Base-by-base conservation (phyloP, 306 rosid genomes). In the Dalbergia oliveri region DNA sequence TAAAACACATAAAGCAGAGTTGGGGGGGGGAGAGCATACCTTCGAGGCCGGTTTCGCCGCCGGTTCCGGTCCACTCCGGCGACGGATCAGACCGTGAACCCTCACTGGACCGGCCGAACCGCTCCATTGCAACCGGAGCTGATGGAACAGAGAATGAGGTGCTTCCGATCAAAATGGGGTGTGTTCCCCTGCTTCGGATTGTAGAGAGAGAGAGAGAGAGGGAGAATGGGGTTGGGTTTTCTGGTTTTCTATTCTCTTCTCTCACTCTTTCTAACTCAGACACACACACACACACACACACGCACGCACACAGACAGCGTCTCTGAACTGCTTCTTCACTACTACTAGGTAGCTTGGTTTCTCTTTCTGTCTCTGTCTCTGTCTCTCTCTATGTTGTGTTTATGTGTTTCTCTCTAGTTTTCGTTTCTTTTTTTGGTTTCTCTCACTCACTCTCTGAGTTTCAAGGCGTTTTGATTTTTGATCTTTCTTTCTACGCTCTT, bases 1-100 rank as follows among this genome's bases (percentile, higher is more conserved):
- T 21, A 21, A 21, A 18, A 58, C 4, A 39, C 9, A 68, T 71
- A 85, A 83, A 83, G 87, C 83, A 82, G 81, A 15, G 54, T 45
- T 6, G 4, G 68, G 6, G 19, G 9, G 76, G 81, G 5, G 6
- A n/a, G 14, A 50, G 19, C 60, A 73, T 61, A 91, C 99, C 99
- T 82, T 90, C 96, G 14, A 86, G 88, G 0, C 90, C 87, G 19
- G 94, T 80, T 67, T 88, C 87, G 3, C 82, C 76, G 3, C 79
- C 94, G 49, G 88, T 45, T 68, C 78, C 84, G 50, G 88, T 81
- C 97, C 97, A 91, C 86, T 90, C 98, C 72, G 83, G 89, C 51
- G 95, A 83, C 83, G 92, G 98, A 95, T 93, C 98, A 88, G 97
- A 86, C 82, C 84, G 94, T 16, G 94, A 84, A 62, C 85, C 94